These are phyloP conservation scores for Ilyonectria robusta DNA, from an alignment of 2,329 filamentous ascomycete species.

Conservation along the genomic window DNA sequence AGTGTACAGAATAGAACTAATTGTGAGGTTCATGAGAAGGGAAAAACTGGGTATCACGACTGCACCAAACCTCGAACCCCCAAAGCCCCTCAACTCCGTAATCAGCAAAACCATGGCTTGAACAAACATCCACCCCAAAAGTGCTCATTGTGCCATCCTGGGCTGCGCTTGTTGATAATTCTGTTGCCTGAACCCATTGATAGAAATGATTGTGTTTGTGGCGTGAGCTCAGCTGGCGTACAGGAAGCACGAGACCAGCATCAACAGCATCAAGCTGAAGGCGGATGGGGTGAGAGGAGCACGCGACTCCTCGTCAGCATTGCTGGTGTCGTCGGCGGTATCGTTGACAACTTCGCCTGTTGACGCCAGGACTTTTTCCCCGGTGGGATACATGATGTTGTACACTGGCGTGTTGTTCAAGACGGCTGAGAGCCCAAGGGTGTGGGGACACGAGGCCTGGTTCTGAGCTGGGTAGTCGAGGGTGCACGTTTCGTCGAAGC, in stretches of 20 bases:
- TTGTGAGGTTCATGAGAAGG: constrained; percentile 7
- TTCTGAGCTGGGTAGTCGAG: constrained; percentile 60
- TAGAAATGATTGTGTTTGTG: background rate
- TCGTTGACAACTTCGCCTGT: constrained; percentile 30
- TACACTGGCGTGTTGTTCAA: constrained; percentile 59
- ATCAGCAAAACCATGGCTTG: background rate
- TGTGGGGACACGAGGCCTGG: constrained; percentile 60
- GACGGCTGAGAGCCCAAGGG: constrained; percentile 54
- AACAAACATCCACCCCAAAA: constrained; percentile 1
- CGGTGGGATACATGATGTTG: constrained; percentile 63
- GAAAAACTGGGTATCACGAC: constrained; percentile 44
- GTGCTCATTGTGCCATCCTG: background rate
- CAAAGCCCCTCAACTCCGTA: constrained; percentile 26
- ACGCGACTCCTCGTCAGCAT: constrained; percentile 13
- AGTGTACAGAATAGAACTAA: constrained; percentile 7
- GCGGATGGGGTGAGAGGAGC: constrained; percentile 17
- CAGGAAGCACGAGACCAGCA: constrained; percentile 34
- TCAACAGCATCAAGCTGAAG: constrained; percentile 29
- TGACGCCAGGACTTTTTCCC: constrained; percentile 56
- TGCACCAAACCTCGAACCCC: constrained; percentile 27
- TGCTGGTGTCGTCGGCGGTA: constrained; percentile 13
- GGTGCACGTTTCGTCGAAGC: constrained; percentile 62
- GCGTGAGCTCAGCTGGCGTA: constrained; percentile 13
- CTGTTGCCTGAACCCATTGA: background rate
- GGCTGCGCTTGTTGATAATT: background rate